Evolutionary conservation across 768 basidiomycete species (phyloP), one percentile per base, ranked within the genome.

Genomic region (Tylopilus vinaceipallidus): DNA sequence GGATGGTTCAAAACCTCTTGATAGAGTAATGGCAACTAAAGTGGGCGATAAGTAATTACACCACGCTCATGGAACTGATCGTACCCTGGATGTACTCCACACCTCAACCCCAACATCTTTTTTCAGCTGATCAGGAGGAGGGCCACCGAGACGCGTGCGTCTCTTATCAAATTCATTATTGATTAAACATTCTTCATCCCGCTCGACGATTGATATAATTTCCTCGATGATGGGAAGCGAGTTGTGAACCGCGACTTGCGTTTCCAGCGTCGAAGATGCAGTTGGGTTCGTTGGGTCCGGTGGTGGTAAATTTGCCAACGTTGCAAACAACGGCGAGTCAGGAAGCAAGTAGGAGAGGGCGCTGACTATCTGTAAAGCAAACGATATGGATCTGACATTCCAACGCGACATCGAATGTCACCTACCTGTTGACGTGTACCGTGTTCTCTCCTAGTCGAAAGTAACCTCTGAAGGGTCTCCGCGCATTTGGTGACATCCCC

Each of bases 1-100:
- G 87, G 88, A 57, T 95, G 93, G 51, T 84, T 85, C 27, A 94
- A 67, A n/a, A 95, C 71, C 56, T 92, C 86, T 27, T 82, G 73
- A 56, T 94, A 95, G 24, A 94, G 68, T 1, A 53, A 62, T 2
- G 88, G 88, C 27, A 95, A 71, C 86, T 90, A 54, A 42, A 40
- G 34, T 42, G n/a, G 29, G 34, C 24, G 12, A 33, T 64, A 3
- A 60, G 60, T 19, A 50, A 42, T 40, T 16, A 39, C 36, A 16
- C 43, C 34, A 47, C 5, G 13, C 45, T 38, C 16, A 1, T 38
- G 45, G 20, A 38, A 30, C 4, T 11, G 30, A 30, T 46, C 69
- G 24, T 59, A 86, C 91, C 71, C 75, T 73, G 8, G 91, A 93
- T 16, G 65, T 53, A 17, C 70, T 64, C 73, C 79, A 82, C 1